phyloP scores from a whole-genome alignment of 345 rosid genomes.

The Gossypium bickii region DNA sequence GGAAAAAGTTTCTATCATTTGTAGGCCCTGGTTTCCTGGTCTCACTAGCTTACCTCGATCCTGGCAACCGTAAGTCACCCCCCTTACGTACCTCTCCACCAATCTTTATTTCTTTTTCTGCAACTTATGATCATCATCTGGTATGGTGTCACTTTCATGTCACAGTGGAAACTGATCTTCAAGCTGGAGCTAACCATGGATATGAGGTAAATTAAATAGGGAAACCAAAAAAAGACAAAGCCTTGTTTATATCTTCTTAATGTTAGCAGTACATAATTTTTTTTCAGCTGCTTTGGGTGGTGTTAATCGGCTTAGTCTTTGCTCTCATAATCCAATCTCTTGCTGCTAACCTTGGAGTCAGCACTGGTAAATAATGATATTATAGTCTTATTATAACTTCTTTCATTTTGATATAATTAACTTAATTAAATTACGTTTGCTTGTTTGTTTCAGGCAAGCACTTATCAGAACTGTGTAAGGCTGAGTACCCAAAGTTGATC shows the following conservation, averaged over 20 bases:
- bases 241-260: not conserved
- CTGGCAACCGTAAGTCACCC: slow-evolving; percentile 43
- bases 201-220: slow-evolving; percentile 39
- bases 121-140: not conserved
- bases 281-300: slow-evolving; percentile 57
- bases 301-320: slow-evolving; percentile 51
- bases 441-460: slow-evolving; percentile 45
- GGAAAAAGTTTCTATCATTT: slow-evolving; percentile 46
- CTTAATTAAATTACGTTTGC: not conserved
- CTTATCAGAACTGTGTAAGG: slow-evolving; percentile 58
- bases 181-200: slow-evolving; percentile 57
- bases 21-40: slow-evolving; percentile 69
- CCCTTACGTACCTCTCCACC: not conserved
- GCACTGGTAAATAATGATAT: slow-evolving; percentile 38
- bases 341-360: slow-evolving; percentile 68
- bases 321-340: slow-evolving; percentile 70
- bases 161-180: slow-evolving; percentile 70
- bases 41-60: slow-evolving; percentile 63
- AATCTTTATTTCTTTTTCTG: not conserved
- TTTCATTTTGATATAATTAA: not conserved
- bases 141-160: not conserved
- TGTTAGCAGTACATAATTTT: no score
- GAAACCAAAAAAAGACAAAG: no score
- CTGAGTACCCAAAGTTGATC: slow-evolving; percentile 43
- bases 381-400: no score